Evolutionary conservation across 2,329 filamentous ascomycete genomes (phyloP).

Genomic region (Penicillium sp.): DNA sequence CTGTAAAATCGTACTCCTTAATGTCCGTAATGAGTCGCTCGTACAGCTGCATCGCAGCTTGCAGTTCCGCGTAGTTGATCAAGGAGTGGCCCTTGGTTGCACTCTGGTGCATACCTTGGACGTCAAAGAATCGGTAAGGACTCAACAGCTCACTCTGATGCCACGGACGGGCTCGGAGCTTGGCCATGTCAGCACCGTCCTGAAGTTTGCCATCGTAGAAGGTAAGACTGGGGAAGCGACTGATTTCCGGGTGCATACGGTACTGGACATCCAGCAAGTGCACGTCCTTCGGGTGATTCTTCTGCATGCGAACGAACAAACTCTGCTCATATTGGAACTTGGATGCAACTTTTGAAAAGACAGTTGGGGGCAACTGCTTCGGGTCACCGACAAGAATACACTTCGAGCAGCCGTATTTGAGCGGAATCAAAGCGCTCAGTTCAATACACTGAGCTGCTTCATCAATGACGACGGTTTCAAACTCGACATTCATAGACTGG

Average conservation of each 20-base stretch:
- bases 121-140: conserved; percentile 96
- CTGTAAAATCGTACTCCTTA: conserved; percentile 63
- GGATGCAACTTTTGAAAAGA: conserved; percentile 88
- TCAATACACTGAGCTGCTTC: conserved; percentile 98
- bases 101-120: conserved; percentile 79
- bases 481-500: conserved; percentile 88
- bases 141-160: conserved; percentile 77
- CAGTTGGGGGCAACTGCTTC: conserved; percentile 93
- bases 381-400: conserved; percentile 97
- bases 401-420: conserved; percentile 96
- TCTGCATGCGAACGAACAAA: conserved; percentile 97
- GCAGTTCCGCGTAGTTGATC: conserved; percentile 82
- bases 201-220: conserved; percentile 89
- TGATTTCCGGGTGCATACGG: conserved; percentile 98
- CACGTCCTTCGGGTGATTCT: conserved; percentile 80
- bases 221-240: conserved; percentile 79
- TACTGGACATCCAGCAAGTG: conserved; percentile 97
- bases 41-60: conserved; percentile 82
- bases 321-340: conserved; percentile 95
- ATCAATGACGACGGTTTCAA: conserved; percentile 97
- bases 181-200: conserved; percentile 80
- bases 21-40: conserved; percentile 74
- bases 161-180: conserved; percentile 76
- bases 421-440: conserved; percentile 88
- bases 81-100: conserved; percentile 84